Evolutionary conservation across 2,329 filamentous ascomycete genomes (phyloP), one percentile per base, ranked within the genome.

Genomic region (Aspergillus caelatus): DNA sequence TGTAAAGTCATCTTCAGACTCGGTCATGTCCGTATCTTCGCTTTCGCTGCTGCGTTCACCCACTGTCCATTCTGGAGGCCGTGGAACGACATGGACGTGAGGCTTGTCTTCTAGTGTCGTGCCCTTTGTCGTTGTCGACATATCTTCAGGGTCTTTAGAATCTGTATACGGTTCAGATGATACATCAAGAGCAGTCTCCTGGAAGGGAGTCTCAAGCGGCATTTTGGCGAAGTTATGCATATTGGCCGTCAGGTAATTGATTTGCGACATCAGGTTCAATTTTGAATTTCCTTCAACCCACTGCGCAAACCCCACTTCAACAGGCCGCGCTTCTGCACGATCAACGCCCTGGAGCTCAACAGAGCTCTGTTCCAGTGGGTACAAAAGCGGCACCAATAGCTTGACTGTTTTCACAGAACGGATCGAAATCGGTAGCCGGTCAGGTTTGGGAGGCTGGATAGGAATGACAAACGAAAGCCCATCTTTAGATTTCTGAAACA

Each of bases 161-260:
- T 71, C 70, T 1, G 60, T 65, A 43, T 34, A 48, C 11, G 62
- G 48, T 21, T 67, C 66, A 16, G 65, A 43, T 16, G 53, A 36
- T n/a, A 50, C 12, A 26, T 67, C 67, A 28, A 61, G 56, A 60
- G 70, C 66, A 43, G 70, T 65, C 58, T 74, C 52, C n/a, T 55
- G 32, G 4, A n/a, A 11, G 2, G 32, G n/a, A 36, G 32, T 19
- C 26, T 58, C 70, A 6, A 81, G 68, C 2, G 79, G 80, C 57
- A 87, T 84, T 70, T 86, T 89, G 16, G 87, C 88, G 71, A 94
- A 81, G 2, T 80, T 77, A 70, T 91, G 87, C 66, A 94, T 84
- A 69, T 92, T 92, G 73, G 90, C 88, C 2, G 87, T 83, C 9
- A 94, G 79, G 71, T 89, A 92, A 73, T 94, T 94, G 69, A 94